Conservation (phyloP, 257 asterid species). For the Osmanthus fragrans region DNA sequence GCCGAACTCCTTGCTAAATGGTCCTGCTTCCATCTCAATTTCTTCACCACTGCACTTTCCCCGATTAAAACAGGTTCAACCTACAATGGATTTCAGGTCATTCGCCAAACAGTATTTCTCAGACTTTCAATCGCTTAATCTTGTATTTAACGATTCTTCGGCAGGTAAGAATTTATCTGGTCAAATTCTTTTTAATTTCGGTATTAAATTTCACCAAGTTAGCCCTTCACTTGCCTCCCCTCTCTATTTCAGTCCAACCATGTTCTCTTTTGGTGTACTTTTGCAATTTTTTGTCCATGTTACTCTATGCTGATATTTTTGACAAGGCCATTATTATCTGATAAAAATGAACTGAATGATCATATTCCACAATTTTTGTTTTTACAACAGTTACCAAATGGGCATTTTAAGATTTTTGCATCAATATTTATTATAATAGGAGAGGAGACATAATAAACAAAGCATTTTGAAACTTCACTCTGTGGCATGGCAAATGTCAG, state of each 20-base stretch:
- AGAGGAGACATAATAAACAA: background rate
- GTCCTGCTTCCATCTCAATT: slow-evolving; percentile 88
- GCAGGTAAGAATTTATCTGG: slow-evolving; percentile 54
- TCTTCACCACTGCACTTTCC: slow-evolving; percentile 92
- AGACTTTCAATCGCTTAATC: slow-evolving; percentile 74
- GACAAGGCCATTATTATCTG: background rate
- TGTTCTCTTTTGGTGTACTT: background rate
- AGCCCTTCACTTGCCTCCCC: background rate
- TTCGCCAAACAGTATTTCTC: slow-evolving; percentile 89
- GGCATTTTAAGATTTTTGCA: background rate
- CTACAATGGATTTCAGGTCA: slow-evolving; percentile 67
- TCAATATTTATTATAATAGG: background rate
- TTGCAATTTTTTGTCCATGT: background rate
- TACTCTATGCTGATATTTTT: background rate
- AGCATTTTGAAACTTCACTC: background rate
- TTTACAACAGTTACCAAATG: background rate
- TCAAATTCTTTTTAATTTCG: background rate
- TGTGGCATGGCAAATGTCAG: background rate
- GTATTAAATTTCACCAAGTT: background rate
- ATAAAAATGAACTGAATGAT: background rate
- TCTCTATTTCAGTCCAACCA: background rate
- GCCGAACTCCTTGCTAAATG: slow-evolving; percentile 93
- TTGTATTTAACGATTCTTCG: slow-evolving; percentile 64
- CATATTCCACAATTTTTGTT: background rate
- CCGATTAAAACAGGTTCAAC: slow-evolving; percentile 69